phyloP scores from a whole-genome alignment of 805 yeast species.

The Komagataella populi region DNA sequence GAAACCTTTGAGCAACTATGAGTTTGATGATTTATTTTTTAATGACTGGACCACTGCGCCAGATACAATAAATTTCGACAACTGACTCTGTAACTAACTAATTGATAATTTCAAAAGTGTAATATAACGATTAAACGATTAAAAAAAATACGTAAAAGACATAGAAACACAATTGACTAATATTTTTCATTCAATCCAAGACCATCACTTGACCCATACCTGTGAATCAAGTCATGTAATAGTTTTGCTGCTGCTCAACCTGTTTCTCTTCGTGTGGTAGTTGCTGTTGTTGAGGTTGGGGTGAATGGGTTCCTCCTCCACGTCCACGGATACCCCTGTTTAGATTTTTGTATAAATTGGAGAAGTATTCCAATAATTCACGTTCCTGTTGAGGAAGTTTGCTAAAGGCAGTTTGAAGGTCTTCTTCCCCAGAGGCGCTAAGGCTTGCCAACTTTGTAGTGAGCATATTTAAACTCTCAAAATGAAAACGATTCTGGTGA shows the following conservation, averaged over 20 bases:
- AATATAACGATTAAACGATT: background rate
- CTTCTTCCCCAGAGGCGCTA: slow-evolving; percentile 27
- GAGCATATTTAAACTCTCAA: slow-evolving; percentile 51
- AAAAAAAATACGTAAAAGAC: background rate
- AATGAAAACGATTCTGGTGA: slow-evolving; percentile 85
- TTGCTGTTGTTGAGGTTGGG: slow-evolving; percentile 1
- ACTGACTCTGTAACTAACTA: background rate
- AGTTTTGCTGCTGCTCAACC: slow-evolving; percentile 1
- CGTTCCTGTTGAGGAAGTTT: slow-evolving; percentile 46
- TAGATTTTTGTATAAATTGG: slow-evolving; percentile 72
- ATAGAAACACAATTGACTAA: background rate
- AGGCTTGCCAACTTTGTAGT: slow-evolving; percentile 56
- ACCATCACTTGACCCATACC: background rate
- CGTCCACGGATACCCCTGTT: slow-evolving; percentile 89
- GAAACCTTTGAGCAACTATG: slow-evolving; percentile 4
- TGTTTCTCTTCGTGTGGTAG: slow-evolving; percentile 1
- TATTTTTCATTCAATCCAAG: background rate
- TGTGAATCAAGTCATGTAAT: background rate
- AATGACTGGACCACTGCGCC: slow-evolving; percentile 12
- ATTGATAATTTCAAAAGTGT: background rate
- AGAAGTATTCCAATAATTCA: slow-evolving; percentile 63
- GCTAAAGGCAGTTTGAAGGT: slow-evolving; percentile 20
- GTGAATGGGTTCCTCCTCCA: slow-evolving; percentile 32
- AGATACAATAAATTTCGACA: background rate
- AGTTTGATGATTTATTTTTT: slow-evolving; percentile 14